Evolutionary conservation across 306 rosid species (phyloP).

Genomic region (Crataegus laevigata): DNA sequence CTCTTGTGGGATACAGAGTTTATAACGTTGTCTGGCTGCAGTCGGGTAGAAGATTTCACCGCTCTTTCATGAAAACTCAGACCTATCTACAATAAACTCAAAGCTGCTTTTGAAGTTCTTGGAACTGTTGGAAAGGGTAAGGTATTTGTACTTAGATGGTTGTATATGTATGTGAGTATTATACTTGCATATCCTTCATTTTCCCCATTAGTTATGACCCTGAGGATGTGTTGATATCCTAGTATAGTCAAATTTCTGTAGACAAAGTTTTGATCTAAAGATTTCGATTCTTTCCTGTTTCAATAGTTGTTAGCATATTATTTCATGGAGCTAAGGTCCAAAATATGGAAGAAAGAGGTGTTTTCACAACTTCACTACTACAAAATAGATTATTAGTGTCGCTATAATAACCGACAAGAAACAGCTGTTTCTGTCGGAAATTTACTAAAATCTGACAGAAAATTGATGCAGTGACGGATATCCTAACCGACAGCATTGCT

Average conservation of each 20-base stretch:
- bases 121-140: neutral
- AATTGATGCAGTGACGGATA: too few species aligned
- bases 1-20: neutral
- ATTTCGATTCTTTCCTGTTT: too few species aligned
- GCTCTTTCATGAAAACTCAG: neutral
- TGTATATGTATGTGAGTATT: neutral
- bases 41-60: neutral
- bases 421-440: too few species aligned
- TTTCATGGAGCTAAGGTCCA: too few species aligned
- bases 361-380: too few species aligned
- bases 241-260: neutral
- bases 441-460: too few species aligned
- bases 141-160: neutral
- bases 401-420: too few species aligned
- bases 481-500: too few species aligned
- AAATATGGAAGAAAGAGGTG: too few species aligned
- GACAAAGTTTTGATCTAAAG: too few species aligned
- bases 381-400: too few species aligned
- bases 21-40: neutral
- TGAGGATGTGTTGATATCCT: neutral
- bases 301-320: too few species aligned
- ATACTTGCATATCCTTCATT: neutral
- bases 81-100: neutral
- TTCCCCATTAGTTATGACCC: neutral
- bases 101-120: neutral